phyloP scores from a whole-genome alignment of 805 yeast genomes.

The Tetrapisispora iriomotensis region DNA sequence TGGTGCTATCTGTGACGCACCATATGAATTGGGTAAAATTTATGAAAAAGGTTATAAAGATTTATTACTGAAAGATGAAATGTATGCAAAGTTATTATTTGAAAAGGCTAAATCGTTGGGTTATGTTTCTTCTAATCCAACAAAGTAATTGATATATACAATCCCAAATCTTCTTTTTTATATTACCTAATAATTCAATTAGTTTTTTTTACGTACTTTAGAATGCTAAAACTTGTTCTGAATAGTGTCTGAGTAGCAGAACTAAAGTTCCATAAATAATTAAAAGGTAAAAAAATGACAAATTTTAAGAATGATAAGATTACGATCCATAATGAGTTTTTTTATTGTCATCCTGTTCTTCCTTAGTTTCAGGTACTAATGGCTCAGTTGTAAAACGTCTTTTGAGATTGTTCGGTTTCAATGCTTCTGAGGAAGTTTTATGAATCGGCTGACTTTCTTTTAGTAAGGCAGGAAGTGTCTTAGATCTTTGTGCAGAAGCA shows the following conservation, averaged over 20 bases:
- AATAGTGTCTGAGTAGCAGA: too few species aligned
- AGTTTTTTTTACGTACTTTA: too few species aligned
- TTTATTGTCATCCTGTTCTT: neutral
- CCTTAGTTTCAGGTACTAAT: neutral
- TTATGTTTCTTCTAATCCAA: constrained; percentile 41
- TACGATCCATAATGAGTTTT: neutral
- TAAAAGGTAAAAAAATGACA: too few species aligned
- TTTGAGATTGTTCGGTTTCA: constrained; percentile 13
- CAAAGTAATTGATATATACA: constrained; percentile 52
- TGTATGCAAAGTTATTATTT: constrained; percentile 77
- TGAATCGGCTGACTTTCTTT: neutral
- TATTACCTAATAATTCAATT: too few species aligned
- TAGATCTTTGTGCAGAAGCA: constrained; percentile 12
- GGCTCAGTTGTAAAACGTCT: constrained; percentile 15
- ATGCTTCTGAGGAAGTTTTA: neutral
- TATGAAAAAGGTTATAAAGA: constrained; percentile 79
- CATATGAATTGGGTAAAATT: constrained; percentile 81
- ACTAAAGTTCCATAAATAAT: too few species aligned
- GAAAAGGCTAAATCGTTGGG: constrained; percentile 85
- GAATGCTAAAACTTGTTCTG: too few species aligned
- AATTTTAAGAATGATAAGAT: too few species aligned
- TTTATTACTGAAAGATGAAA: constrained; percentile 71
- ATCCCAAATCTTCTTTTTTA: constrained; percentile 72
- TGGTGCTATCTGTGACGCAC: constrained; percentile 54
- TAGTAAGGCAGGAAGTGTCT: neutral